Evolutionary conservation across 176 grass and related monocot species (phyloP).

Genomic region (Ensete ventricosum): DNA sequence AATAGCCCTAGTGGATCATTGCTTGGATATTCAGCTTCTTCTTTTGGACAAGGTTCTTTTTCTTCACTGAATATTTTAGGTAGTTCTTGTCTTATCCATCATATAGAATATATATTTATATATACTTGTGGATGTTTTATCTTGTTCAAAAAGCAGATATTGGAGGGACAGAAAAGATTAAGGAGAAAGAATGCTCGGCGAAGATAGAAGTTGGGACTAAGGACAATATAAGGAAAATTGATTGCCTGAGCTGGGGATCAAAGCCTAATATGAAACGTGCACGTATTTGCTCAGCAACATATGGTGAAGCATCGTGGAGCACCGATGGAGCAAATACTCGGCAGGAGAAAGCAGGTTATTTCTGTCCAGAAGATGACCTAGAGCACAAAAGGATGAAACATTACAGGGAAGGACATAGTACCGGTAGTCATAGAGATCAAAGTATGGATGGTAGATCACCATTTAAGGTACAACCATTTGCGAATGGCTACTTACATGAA

Average conservation of each 20-base stretch:
- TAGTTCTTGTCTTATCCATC: not conserved
- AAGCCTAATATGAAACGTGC: constrained; percentile 21
- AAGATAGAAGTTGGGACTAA: not conserved
- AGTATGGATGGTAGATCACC: not conserved
- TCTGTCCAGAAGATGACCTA: constrained; percentile 16
- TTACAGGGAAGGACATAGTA: not conserved
- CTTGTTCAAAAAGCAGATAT: not conserved
- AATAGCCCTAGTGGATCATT: not conserved
- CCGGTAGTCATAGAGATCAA: not conserved
- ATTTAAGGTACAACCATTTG: not conserved
- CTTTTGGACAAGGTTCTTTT: constrained; percentile 29
- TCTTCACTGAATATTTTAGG: not conserved
- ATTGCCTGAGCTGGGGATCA: not conserved
- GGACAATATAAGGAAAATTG: not conserved
- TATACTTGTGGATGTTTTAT: no score
- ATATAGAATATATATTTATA: no score
- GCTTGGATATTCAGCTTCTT: constrained; percentile 1
- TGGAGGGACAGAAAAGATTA: not conserved
- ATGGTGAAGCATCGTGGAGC: constrained; percentile 15
- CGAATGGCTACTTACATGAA: not conserved
- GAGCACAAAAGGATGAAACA: constrained; percentile 12
- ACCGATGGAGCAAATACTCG: not conserved
- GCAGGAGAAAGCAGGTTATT: not conserved
- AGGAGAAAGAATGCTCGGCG: not conserved
- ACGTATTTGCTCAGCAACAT: not conserved